Percentiles rank a stretch among this genome's conserved stretches.
Evolutionary conservation across 1,284 basidiomycete species (phyloP).

Genomic region (Rugosomyces carneus): DNA sequence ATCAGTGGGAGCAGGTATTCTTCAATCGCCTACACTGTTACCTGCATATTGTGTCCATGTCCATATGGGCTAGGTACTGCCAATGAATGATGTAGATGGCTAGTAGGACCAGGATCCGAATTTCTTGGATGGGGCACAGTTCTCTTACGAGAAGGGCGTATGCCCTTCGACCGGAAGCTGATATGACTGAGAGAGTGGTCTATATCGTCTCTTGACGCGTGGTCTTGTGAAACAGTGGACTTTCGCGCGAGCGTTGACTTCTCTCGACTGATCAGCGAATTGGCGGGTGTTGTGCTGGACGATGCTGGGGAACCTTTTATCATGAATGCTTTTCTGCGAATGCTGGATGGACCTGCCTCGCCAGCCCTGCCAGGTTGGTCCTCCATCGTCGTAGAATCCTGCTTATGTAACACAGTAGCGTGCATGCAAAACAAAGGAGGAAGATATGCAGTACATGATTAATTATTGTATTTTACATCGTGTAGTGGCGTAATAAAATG

Average conservation of each 20-base stretch:
- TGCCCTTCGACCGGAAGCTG: background rate
- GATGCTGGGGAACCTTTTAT: background rate
- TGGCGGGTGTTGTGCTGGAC: background rate
- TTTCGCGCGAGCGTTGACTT: slow-evolving; percentile 10
- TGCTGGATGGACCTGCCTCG: background rate
- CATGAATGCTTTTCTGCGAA: background rate
- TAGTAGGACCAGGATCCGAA: background rate
- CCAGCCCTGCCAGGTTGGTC: background rate
- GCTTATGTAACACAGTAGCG: too few relatives aligned
- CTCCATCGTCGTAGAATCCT: background rate
- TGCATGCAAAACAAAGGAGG: too few relatives aligned
- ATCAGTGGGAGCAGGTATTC: background rate
- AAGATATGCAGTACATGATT: too few relatives aligned
- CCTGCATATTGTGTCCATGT: background rate
- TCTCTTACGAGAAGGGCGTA: slow-evolving; percentile 1
- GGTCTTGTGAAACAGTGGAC: slow-evolving; percentile 4
- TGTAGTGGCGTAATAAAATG: slow-evolving; percentile 13
- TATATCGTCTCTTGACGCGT: slow-evolving; percentile 1
- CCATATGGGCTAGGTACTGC: background rate
- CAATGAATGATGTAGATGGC: background rate
- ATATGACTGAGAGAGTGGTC: background rate
- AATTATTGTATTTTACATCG: too few relatives aligned
- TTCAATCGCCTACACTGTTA: background rate
- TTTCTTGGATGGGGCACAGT: slow-evolving; percentile 5
- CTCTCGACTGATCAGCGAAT: slow-evolving; percentile 8